Evolutionary conservation across 2,329 filamentous ascomycete genomes (phyloP).

Genomic region (Massarina eburnea): DNA sequence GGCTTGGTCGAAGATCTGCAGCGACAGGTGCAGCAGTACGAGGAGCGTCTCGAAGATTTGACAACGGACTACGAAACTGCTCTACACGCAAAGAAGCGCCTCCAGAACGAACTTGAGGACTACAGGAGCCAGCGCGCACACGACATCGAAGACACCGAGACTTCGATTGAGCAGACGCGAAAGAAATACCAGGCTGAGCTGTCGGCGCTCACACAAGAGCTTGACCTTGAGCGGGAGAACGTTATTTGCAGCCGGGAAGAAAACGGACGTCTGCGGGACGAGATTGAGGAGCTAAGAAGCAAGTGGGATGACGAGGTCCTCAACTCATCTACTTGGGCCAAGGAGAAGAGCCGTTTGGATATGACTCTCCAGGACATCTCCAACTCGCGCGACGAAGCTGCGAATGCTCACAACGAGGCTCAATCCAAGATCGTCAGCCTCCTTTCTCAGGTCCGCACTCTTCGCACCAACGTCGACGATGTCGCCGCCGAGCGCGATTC

Average conservation of each 20-base stretch:
- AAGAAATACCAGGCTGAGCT: slow-evolving; percentile 98
- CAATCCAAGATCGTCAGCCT: slow-evolving; percentile 90
- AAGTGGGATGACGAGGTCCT: slow-evolving; percentile 99
- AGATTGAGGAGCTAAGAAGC: slow-evolving; percentile 88
- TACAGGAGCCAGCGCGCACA: slow-evolving; percentile 94
- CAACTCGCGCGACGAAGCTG: slow-evolving; percentile 90
- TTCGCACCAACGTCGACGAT: slow-evolving; percentile 85
- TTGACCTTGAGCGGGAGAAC: slow-evolving; percentile 92
- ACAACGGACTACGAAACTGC: slow-evolving; percentile 85
- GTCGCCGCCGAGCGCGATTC: slow-evolving; percentile 81
- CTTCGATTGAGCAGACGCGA: slow-evolving; percentile 91
- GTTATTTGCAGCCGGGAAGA: slow-evolving; percentile 80
- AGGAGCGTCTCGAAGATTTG: slow-evolving; percentile 88
- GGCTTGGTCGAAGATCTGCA: slow-evolving; percentile 84
- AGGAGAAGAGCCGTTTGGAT: slow-evolving; percentile 92
- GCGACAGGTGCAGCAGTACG: slow-evolving; percentile 82
- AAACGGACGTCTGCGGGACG: slow-evolving; percentile 85
- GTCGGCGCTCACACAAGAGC: slow-evolving; percentile 82
- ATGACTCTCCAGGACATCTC: slow-evolving; percentile 85
- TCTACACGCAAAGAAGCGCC: slow-evolving; percentile 84
- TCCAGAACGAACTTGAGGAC: slow-evolving; percentile 96
- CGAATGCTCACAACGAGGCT: slow-evolving; percentile 89
- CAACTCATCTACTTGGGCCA: slow-evolving; percentile 97
- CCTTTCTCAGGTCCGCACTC: slow-evolving; percentile 81
- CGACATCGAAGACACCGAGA: slow-evolving; percentile 95